Evolutionary conservation across 1,284 basidiomycete species (phyloP).

Genomic region (Cutaneotrichosporon sp.): DNA sequence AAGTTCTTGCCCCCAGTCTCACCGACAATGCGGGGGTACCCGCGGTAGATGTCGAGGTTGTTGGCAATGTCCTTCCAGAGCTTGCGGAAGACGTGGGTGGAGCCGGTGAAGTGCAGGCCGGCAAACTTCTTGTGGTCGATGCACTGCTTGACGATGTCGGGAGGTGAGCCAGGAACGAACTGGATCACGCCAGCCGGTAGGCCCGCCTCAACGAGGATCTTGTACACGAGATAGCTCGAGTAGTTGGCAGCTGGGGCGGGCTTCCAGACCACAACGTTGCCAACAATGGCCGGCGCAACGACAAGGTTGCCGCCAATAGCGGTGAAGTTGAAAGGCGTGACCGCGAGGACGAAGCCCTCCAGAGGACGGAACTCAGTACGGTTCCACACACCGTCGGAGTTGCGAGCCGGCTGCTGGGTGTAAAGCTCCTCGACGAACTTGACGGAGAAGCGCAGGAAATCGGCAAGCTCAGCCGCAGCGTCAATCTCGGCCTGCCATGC

Average conservation of each 20-base stretch:
- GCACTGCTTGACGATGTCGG: conserved; percentile 73
- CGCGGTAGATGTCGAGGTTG: conserved; percentile 79
- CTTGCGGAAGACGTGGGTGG: conserved; percentile 86
- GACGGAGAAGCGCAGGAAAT: conserved; percentile 95
- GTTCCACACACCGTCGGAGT: conserved; percentile 88
- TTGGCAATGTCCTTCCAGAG: conserved; percentile 93
- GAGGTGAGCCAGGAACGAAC: conserved; percentile 84
- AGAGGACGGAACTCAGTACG: conserved; percentile 92
- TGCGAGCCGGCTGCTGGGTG: conserved; percentile 79
- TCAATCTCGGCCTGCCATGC: conserved; percentile 99
- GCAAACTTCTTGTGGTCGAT: conserved; percentile 77
- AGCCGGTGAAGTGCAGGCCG: conserved; percentile 94
- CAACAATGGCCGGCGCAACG: conserved; percentile 81
- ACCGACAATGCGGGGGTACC: conserved; percentile 90
- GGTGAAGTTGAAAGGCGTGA: conserved; percentile 98
- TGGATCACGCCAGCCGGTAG: conserved; percentile 93
- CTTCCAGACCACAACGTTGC: conserved; percentile 96
- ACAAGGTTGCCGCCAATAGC: conserved; percentile 90
- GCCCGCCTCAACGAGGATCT: conserved; percentile 91
- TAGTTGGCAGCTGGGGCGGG: conserved; percentile 93
- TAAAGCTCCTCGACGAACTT: conserved; percentile 97
- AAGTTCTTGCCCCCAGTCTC: conserved; percentile 89
- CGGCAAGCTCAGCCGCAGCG: conserved; percentile 89
- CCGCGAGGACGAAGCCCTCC: conserved; percentile 94
- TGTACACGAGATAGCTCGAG: conserved; percentile 87